Percentiles rank a stretch among this genome's conserved stretches.
Evolutionary conservation across 106 monocot genomes (phyloP).

Genomic region (Dioscorea dumetorum): DNA sequence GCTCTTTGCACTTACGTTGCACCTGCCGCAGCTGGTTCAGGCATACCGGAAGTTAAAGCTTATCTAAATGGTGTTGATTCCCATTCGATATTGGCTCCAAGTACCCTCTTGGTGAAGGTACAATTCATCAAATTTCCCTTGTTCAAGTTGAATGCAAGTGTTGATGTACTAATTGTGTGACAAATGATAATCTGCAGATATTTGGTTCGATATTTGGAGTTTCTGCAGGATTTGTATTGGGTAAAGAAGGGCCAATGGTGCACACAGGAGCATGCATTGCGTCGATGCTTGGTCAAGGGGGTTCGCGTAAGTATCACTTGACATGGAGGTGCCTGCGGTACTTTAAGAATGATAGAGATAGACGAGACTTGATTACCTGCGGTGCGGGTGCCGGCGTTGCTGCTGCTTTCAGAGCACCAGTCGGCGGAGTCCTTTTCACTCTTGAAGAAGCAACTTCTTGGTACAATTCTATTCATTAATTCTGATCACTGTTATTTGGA

Average conservation of each 20-base stretch:
- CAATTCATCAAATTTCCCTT: too few species aligned
- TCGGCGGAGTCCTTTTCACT: constrained; percentile 74
- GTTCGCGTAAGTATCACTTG: constrained; percentile 52
- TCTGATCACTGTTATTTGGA: not conserved
- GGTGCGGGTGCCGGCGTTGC: constrained; percentile 70
- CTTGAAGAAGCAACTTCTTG: constrained; percentile 75
- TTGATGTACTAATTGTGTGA: too few species aligned
- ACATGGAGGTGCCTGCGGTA: constrained; percentile 59
- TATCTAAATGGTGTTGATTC: constrained; percentile 88
- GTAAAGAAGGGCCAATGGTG: constrained; percentile 76
- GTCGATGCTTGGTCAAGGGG: constrained; percentile 52
- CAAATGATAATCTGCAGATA: constrained; percentile 27
- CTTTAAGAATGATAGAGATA: constrained; percentile 64
- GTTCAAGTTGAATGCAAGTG: too few species aligned
- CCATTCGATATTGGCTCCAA: constrained; percentile 71
- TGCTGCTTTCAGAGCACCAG: constrained; percentile 67
- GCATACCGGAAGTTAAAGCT: constrained; percentile 89
- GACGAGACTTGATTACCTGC: constrained; percentile 65
- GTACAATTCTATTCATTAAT: constrained; percentile 9
- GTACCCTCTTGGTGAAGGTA: constrained; percentile 82
- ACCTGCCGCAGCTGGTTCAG: constrained; percentile 82
- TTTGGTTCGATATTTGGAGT: constrained; percentile 68
- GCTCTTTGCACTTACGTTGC: constrained; percentile 75
- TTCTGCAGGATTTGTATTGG: constrained; percentile 68
- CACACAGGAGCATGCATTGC: constrained; percentile 74